Evolutionary conservation across 306 rosid species (phyloP).

Genomic region (Quercus cerris): DNA sequence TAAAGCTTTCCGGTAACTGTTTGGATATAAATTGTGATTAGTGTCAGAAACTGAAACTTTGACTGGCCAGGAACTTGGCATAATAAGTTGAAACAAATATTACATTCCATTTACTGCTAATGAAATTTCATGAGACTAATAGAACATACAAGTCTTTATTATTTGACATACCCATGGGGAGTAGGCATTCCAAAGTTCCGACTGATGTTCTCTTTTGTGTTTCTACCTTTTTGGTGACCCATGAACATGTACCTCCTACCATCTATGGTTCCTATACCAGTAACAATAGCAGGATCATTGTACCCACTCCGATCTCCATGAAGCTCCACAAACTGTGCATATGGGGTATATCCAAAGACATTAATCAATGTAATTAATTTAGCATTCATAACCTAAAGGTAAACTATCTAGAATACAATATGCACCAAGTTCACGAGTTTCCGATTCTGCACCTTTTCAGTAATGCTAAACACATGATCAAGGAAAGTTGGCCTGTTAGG

Average conservation of each 20-base stretch:
- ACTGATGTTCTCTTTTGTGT: conserved; percentile 85
- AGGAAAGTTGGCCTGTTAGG: conserved; percentile 98
- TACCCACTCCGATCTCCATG: conserved; percentile 97
- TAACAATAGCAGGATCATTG: conserved; percentile 95
- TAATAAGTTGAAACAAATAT: background rate
- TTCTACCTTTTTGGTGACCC: conserved; percentile 98
- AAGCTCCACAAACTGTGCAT: conserved; percentile 83
- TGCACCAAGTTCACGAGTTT: too few relatives aligned
- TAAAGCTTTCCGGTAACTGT: conserved; percentile 90
- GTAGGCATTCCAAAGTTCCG: conserved; percentile 99
- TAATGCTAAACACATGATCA: conserved; percentile 84
- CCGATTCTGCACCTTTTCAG: conserved; percentile 62
- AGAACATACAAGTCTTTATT: conserved; percentile 1
- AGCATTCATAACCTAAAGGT: conserved; percentile 16
- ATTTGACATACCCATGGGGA: conserved; percentile 83
- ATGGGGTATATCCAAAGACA: conserved; percentile 13
- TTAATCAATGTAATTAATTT: conserved; percentile 6
- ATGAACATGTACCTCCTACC: conserved; percentile 85
- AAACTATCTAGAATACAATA: conserved; percentile 11
- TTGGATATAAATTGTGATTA: conserved; percentile 30
- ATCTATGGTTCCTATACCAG: conserved; percentile 86
- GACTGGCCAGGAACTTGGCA: conserved; percentile 5
- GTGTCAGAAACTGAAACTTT: conserved; percentile 14
- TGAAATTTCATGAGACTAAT: background rate
- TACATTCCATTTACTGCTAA: conserved; percentile 18